A percentile compares a stretch with the other conserved stretches of the same genome.
Conservation (phyloP, 2,329 filamentous ascomycete species). For the Beauveria asiatica region DNA sequence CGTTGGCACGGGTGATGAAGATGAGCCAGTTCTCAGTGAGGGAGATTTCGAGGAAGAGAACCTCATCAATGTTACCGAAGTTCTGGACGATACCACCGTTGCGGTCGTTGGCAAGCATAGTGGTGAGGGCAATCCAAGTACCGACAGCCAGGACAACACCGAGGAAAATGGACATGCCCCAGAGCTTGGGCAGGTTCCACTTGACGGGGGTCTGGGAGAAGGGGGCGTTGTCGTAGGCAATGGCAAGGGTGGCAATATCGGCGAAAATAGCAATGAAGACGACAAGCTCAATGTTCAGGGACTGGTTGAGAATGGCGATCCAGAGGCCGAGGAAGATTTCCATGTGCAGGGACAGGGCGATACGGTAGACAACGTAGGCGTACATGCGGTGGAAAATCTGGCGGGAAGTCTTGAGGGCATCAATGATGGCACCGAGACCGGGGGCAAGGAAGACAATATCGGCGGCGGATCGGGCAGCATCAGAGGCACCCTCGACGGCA, state of each 20-base stretch:
- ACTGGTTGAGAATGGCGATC: constrained; percentile 81
- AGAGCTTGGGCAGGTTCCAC: constrained; percentile 91
- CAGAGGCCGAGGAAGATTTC: constrained; percentile 88
- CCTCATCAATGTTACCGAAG: constrained; percentile 70
- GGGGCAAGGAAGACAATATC: constrained; percentile 92
- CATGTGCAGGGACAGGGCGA: constrained; percentile 81
- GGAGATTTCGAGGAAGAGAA: constrained; percentile 84
- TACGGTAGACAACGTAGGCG: constrained; percentile 91
- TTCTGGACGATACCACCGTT: constrained; percentile 84
- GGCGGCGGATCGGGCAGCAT: constrained; percentile 82
- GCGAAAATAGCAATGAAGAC: constrained; percentile 95
- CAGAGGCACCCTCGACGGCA: constrained; percentile 84
- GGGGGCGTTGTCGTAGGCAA: constrained; percentile 88
- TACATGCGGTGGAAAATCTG: constrained; percentile 98
- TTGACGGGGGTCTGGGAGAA: constrained; percentile 82
- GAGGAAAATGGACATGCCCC: constrained; percentile 83
- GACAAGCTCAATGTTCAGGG: constrained; percentile 76
- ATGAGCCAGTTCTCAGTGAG: constrained; percentile 94
- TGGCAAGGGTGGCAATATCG: constrained; percentile 83
- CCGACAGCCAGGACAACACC: constrained; percentile 73
- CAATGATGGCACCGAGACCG: constrained; percentile 85
- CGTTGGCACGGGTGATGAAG: constrained; percentile 90
- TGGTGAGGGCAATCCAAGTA: constrained; percentile 84
- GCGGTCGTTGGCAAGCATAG: constrained; percentile 62
- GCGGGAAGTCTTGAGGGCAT: constrained; percentile 84